Conservation (phyloP, 2,329 filamentous ascomycete genomes). For the Pyricularia pennisetigena region DNA sequence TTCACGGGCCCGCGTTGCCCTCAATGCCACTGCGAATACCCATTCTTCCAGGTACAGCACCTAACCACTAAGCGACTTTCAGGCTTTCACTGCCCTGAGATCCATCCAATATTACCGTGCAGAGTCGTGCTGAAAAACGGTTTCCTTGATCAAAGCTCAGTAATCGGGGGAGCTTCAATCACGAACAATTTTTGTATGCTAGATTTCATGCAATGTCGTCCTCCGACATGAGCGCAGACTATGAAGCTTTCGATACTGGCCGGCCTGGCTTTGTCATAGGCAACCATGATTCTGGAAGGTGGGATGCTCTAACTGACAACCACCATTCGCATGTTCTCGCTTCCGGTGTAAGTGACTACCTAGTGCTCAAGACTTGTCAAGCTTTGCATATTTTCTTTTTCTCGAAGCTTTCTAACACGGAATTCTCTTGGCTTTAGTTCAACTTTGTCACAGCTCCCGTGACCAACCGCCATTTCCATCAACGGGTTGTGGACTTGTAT, state of each 20-base stretch:
- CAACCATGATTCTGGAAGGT: slow-evolving; percentile 59
- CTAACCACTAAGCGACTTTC: not conserved
- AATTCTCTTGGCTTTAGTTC: slow-evolving; percentile 43
- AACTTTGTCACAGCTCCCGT: slow-evolving; percentile 71
- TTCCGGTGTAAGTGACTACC: slow-evolving; percentile 46
- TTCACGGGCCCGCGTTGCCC: not conserved
- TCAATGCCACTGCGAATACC: not conserved
- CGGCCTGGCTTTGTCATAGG: slow-evolving; percentile 55
- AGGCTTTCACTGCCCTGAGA: not conserved
- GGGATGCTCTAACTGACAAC: slow-evolving; percentile 49
- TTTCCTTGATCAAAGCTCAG: not conserved
- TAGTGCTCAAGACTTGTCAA: not conserved
- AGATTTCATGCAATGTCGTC: not conserved
- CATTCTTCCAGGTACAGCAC: not conserved
- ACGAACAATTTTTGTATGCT: not conserved
- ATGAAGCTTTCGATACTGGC: slow-evolving; percentile 16
- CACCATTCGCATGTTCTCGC: slow-evolving; percentile 60
- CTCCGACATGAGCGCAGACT: slow-evolving; percentile 9
- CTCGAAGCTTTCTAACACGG: slow-evolving; percentile 4
- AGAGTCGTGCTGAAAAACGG: not conserved
- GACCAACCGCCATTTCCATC: slow-evolving; percentile 63
- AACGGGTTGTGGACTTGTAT: slow-evolving; percentile 54
- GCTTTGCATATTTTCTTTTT: not conserved
- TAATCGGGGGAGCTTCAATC: not conserved
- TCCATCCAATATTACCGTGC: not conserved